Percentiles rank a stretch among this genome's conserved stretches.
Evolutionary conservation across 2,329 filamentous ascomycete species (phyloP).

Genomic region (Fusarium solani-melongenae): DNA sequence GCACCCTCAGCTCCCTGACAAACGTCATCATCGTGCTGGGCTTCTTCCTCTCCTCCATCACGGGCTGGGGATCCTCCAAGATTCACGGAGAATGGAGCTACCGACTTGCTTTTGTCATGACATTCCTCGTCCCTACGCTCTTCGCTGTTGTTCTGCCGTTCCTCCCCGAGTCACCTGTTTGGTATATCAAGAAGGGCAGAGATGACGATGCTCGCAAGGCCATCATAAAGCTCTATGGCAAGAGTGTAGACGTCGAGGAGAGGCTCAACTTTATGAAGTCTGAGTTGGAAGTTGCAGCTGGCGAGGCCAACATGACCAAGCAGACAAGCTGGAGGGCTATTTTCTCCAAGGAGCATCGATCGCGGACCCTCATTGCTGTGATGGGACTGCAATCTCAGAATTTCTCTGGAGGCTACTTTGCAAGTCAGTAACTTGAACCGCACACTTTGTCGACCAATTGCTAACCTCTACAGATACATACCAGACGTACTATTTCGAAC

Average conservation of each 20-base stretch:
- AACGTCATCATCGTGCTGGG: constrained; percentile 46
- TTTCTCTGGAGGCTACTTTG: constrained; percentile 46
- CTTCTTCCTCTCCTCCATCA: constrained; percentile 45
- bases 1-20: constrained; percentile 42
- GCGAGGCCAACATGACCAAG: constrained; percentile 37
- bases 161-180: constrained; percentile 44
- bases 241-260: constrained; percentile 35
- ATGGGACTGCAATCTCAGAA: constrained; percentile 44
- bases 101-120: constrained; percentile 44
- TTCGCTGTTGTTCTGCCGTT: constrained; percentile 41
- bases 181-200: constrained; percentile 44
- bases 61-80: constrained; percentile 41
- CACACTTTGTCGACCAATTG: background rate
- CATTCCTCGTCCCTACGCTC: constrained; percentile 41
- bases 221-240: constrained; percentile 39
- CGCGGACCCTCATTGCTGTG: constrained; percentile 40
- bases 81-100: constrained; percentile 44
- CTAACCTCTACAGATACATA: constrained; percentile 39
- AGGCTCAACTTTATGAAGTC: constrained; percentile 41
- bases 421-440: constrained; percentile 31
- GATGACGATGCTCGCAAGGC: constrained; percentile 44
- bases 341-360: constrained; percentile 44
- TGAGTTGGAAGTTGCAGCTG: constrained; percentile 39
- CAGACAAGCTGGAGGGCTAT: constrained; percentile 46
- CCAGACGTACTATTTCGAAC: constrained; percentile 46